Evolutionary conservation across 176 grass and related monocot genomes (phyloP), one percentile per base, ranked within the genome.

Genomic region (Phragmites australis): DNA sequence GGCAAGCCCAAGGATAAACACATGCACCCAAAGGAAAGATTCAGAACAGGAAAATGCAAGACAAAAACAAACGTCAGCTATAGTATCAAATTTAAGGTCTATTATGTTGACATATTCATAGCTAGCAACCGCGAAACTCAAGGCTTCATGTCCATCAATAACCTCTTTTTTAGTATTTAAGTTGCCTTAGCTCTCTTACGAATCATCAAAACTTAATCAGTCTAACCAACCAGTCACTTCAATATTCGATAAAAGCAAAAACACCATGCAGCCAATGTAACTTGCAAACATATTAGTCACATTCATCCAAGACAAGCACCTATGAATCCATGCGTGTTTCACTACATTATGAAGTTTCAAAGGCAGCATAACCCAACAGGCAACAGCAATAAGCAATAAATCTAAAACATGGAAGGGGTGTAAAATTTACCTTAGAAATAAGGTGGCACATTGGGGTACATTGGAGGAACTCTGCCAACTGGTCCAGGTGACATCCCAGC

Each of bases 341-440:
- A 26, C 47, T 11, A 83, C 54, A 56, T 25, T 30, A 66, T 40
- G 21, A 61, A 5, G 5, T 52, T 72, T 57, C 80, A 40, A 83
- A 78, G 65, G 56, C 40, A 65, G 21, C 74, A 80, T 37, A 44
- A 1, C 54, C 21, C 6, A 44, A 68, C 61, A 21, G 22, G 17
- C 6, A 44, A 68, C 61, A 21, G 22, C 62, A 53, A 76, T 31
- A 4, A 65, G 53, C 21, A 44, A 79, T 26, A 65, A 77, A 60
- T 81, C 50, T 53, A 45, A 49, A 21, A 26, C 9, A 71, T 53
- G 25, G 25, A 75, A 65, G 18, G 14, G 10, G 31, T 48, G 46
- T 41, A 58, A 80, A 46, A 31, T 48, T 84, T 93, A 99, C 97
- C 97, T 93, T 79, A 99, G 80, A 93, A 99, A 80, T 96, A 96